A percentile compares a stretch with the other conserved stretches of the same genome.
These are phyloP conservation scores for Trichoderma brevicompactum DNA, from an alignment of 2,329 filamentous ascomycete species.

Conservation along the genomic window DNA sequence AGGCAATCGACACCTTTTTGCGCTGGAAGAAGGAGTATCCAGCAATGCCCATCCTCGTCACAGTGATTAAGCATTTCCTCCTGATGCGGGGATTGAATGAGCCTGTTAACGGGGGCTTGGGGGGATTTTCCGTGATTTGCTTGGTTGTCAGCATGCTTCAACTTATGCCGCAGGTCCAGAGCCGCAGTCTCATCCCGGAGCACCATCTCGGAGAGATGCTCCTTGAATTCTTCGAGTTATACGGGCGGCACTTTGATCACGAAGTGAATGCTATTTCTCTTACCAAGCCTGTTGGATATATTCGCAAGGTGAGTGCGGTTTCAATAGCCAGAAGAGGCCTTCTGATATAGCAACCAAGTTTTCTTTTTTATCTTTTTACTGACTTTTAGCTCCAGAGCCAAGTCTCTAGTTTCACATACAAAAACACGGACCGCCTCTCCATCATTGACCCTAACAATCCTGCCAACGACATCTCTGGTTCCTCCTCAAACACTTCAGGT, in stretches of 20 bases:
- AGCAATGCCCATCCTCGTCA: conserved; percentile 82
- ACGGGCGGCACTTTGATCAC: conserved; percentile 81
- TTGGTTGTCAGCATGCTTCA: conserved; percentile 89
- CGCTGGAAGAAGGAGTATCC: conserved; percentile 80
- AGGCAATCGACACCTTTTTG: conserved; percentile 79
- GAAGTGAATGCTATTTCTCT: conserved; percentile 73
- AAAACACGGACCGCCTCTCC: conserved; percentile 70
- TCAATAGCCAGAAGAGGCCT: not conserved
- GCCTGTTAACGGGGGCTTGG: conserved; percentile 86
- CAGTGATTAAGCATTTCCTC: conserved; percentile 89
- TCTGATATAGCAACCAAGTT: not conserved
- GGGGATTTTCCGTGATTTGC: conserved; percentile 93
- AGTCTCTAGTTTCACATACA: conserved; percentile 56
- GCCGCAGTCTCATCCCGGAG: conserved; percentile 59
- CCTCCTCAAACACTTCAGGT: conserved; percentile 70
- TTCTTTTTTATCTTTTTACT: not conserved
- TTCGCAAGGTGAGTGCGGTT: conserved; percentile 68
- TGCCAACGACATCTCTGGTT: conserved; percentile 87
- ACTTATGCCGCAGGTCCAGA: conserved; percentile 72
- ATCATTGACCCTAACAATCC: conserved; percentile 91
- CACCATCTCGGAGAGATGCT: conserved; percentile 79
- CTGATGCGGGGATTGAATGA: conserved; percentile 90
- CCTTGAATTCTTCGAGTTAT: conserved; percentile 86
- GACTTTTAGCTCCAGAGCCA: conserved; percentile 43
- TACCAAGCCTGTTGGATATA: conserved; percentile 69